Evolutionary conservation across 108 stramenopile genomes (phyloP), one percentile per base, ranked within the genome.

Genomic region (Conticribra weissflogii): DNA sequence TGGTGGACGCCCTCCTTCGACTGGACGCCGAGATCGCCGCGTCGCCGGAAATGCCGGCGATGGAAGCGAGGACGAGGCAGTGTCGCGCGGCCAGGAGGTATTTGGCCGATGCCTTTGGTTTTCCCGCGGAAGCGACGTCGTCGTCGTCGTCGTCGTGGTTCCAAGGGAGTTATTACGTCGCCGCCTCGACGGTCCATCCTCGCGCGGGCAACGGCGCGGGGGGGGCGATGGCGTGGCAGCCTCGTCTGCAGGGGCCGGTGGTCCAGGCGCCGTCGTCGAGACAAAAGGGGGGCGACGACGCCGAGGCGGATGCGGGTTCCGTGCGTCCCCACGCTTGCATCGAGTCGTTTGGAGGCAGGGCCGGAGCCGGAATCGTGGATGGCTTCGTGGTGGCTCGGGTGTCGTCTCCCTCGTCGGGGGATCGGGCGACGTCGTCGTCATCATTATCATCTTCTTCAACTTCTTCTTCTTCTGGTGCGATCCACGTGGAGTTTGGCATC

Each of bases 401-500:
- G 17, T 33, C 19, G 8, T 14, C 55, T 21, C 34, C 54, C 28
- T 56, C 49, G 3, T 51, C 59, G n/a, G n/a, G n/a, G n/a, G n/a
- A n/a, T n/a, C n/a, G n/a, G n/a, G n/a, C n/a, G n/a, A n/a, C n/a
- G n/a, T n/a, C n/a, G n/a, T n/a, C n/a, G n/a, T n/a, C n/a, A n/a
- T n/a, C n/a, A n/a, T n/a, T n/a, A n/a, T n/a, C n/a, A n/a, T n/a
- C n/a, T n/a, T n/a, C n/a, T n/a, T n/a, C n/a, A n/a, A n/a, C n/a
- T n/a, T n/a, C n/a, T n/a, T n/a, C n/a, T n/a, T n/a, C n/a, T n/a
- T n/a, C n/a, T n/a, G n/a, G n/a, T 17, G 17, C 32, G 0, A 29
- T 67, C 32, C 54, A 62, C 16, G 82, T 92, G 9, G 84, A 87
- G 23, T 81, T 92, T 74, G 83, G 81, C 16, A 73, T 88, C 16